Conservation (phyloP, 139 green algal species). For the Micractinium conductrix region DNA sequence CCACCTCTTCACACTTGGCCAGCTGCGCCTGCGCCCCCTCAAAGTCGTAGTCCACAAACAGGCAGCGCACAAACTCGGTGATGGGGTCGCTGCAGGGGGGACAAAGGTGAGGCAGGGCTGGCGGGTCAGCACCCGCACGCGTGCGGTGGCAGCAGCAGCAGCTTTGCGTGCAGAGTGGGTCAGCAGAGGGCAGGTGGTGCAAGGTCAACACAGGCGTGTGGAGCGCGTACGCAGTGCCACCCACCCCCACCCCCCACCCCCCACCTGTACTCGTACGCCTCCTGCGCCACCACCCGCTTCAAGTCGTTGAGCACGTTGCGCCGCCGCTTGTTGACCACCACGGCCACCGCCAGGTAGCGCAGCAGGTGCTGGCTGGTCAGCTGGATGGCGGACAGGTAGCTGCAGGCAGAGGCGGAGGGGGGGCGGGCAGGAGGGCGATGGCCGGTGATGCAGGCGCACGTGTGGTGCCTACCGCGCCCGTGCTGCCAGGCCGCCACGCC, state of each 20-base stretch:
- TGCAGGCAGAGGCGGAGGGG: conserved; percentile 36
- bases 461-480: too few species aligned
- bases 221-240: too few species aligned
- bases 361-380: conserved; percentile 93
- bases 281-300: conserved; percentile 61
- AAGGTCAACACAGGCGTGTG: too few species aligned
- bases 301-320: conserved; percentile 93
- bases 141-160: background rate
- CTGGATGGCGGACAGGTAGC: conserved; percentile 89
- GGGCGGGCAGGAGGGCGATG: background rate
- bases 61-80: conserved; percentile 92
- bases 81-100: conserved; percentile 71
- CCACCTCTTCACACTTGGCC: conserved; percentile 85
- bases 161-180: background rate
- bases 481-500: too few species aligned
- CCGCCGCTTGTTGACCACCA: conserved; percentile 92
- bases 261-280: conserved; percentile 37
- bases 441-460: background rate
- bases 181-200: background rate
- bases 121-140: background rate
- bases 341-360: conserved; percentile 90
- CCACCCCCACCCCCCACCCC: too few species aligned
- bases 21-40: conserved; percentile 95
- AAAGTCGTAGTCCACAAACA: conserved; percentile 98
- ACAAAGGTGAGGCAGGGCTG: background rate